Base-by-base conservation (phyloP, 352 stramenopile species). In the Phytophthora colocasiae region DNA sequence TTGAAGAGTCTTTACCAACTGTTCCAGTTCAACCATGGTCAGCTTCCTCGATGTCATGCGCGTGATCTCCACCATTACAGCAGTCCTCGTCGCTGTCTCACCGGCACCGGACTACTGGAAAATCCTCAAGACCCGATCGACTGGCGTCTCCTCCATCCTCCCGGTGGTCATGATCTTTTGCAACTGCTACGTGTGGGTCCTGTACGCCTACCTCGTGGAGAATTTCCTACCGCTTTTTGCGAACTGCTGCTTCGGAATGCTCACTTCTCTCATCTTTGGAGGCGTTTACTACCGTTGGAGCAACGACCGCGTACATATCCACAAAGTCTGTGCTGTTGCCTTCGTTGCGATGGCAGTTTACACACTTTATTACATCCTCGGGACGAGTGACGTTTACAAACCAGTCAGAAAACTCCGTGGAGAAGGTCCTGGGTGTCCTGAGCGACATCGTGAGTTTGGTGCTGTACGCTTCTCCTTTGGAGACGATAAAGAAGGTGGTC, bases 321-420 rank as follows among this genome's bases (percentile, higher is more conserved):
- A 77, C 48, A 75, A 78, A 41, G 54, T 68, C 10, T 65, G 27
- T 22, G 27, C 6, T 17, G 32, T 59, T 4, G 95, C 95, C 38
- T 99, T 97, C 95, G 98, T 99, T 34, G 96, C 44, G 3, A 12
- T 74, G 4, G 58, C 32, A 2, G 4, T 63, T 6, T 51, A 62
- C 40, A 56, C 59, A 0, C 11, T 64, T 4, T 80, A 77, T 58
- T 51, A 63, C 24, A 61, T 57, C 9, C 36, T 80, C 8, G 68
- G 54, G 11, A 62, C 43, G n/a, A 69, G 17, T 17, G 63, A 54
- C 0, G 39, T 75, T n/a, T 40, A 80, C 66, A n/a, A 51, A 69
- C 29, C 59, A 74, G 59, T 74, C 66, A 19, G 19, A 55, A 12
- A 59, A 69, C 19, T 22, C 49, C 4, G 60, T 67, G 8, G 59